Evolutionary conservation across 1,139 yeast genomes (phyloP), one percentile per base, ranked within the genome.

Genomic region (Candida tropicalis): DNA sequence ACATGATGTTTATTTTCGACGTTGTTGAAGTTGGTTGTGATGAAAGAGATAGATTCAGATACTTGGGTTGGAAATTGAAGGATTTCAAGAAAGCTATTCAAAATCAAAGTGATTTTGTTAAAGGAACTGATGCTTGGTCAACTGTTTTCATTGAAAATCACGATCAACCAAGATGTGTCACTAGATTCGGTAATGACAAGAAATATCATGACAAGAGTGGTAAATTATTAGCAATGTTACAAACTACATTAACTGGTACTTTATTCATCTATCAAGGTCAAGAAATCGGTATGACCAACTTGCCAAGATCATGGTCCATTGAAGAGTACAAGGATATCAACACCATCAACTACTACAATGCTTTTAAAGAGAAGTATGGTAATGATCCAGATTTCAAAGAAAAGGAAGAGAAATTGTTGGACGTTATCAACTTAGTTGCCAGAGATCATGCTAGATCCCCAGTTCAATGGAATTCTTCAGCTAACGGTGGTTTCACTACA

Each of bases 361-460:
- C 60, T 28, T 66, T 66, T 54, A 61, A 60, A 45, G 62, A 64
- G 43, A 52, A 55, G 24, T 48, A 59, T 38, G 72, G 67, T 24
- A 57, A 68, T 15, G 62, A 63, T 23, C 55, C 65, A 11, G 62
- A 57, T 42, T 54, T 57, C 39, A 50, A 58, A 24, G 63, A 61
- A 34, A 59, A 62, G 47, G 57, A 61, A 46, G 52, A 57, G 33
- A 50, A 53, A 38, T 60, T 67, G 43, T 49, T 73, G 62, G 67
- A 68, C 43, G 55, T 51, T 23, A 58, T 73, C 46, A 62, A 64
- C 44, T 53, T 71, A 41, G 47, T 71, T 15, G 76, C 80, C 10
- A 67, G 84, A 57, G 84, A 79, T 55, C 70, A 81, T 52, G 75
- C 82, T 5, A 69, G 85, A 57, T 69, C 82, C 6, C 85, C 85